Base-by-base conservation (phyloP, 768 basidiomycete species). In the Hygrophorus pudorinus region DNA sequence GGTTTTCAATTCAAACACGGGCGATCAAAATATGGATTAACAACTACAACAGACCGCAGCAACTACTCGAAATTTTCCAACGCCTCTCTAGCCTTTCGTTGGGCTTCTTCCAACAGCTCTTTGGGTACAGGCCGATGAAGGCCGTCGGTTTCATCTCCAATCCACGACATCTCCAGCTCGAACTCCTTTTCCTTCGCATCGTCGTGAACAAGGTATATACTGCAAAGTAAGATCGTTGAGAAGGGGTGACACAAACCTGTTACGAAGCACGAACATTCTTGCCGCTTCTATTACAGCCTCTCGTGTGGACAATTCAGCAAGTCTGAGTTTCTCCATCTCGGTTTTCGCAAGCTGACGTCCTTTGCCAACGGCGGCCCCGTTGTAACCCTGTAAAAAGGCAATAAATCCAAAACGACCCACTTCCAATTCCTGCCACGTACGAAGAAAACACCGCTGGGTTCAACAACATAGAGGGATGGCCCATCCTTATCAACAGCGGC, bases 141-240 rank as follows among this genome's bases (percentile, higher is more conserved):
- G 42, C 79, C 79, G 24, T 80, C 77, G 27, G 85, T 87, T 64
- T 94, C 89, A 28, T 78, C 73, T 31, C 91, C 79, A 47, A 97
- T 81, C 96, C 96, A 99, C 29, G 92, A 87, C 75, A 99, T 78
- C 65, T 99, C 96, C 20, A 99, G 76, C 59, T 98, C 96, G 51
- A 99, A 98, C 40, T 93, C 88, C 59, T 97, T 98, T 67, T 97
- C 93, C 63, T 97, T 96, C 49, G 87, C 81, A 59, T 98, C 96
- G 50, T 98, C 94, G 58, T 99, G 96, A 12, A 96, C 92, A 32
- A 90, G 77, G 64, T 99, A 91, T 59, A 98, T 94, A 59, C 94
- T 99, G 59, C 6, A 57, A 49, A 48, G 24, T 12, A 34, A 14
- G 41, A 3, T 24, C 14, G 18, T 28, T n/a, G n/a, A 9, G 46